phyloP scores from a whole-genome alignment of 805 yeast genomes.

The Cyberlindnera lachancei region DNA sequence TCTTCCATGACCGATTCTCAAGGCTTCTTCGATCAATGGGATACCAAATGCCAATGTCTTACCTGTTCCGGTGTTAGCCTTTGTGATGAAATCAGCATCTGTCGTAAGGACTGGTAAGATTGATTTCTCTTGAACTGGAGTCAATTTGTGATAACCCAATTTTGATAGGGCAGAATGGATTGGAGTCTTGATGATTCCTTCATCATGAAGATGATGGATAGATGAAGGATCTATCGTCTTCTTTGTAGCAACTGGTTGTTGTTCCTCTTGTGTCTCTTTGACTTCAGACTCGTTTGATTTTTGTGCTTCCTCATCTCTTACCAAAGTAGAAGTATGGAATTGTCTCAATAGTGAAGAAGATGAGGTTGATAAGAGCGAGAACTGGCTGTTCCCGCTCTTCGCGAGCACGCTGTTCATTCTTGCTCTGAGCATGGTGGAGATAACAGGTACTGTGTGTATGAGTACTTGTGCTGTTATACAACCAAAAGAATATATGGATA shows the following conservation, averaged over 20 bases:
- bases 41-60: conserved; percentile 85
- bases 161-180: conserved; percentile 29
- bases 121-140: conserved; percentile 63
- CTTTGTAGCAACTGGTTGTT: background rate
- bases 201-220: conserved; percentile 21
- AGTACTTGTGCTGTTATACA: too few species aligned
- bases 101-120: conserved; percentile 47
- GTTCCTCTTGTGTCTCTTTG: conserved; percentile 1
- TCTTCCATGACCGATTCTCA: conserved; percentile 21
- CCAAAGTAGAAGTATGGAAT: too few species aligned
- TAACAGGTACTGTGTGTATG: too few species aligned
- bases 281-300: too few species aligned
- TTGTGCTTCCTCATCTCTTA: conserved; percentile 1
- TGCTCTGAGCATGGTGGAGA: too few species aligned
- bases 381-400: too few species aligned
- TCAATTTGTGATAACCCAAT: conserved; percentile 45
- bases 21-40: conserved; percentile 61
- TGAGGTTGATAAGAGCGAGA: too few species aligned
- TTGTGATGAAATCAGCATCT: conserved; percentile 64
- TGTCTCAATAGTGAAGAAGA: too few species aligned
- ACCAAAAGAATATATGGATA: too few species aligned
- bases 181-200: conserved; percentile 22
- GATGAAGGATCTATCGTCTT: conserved; percentile 8
- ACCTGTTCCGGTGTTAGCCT: conserved; percentile 96
- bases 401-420: too few species aligned